A percentile compares a stretch with the other conserved stretches of the same genome.
Conservation (phyloP, 257 asterid genomes). For the Linaria vulgaris region DNA sequence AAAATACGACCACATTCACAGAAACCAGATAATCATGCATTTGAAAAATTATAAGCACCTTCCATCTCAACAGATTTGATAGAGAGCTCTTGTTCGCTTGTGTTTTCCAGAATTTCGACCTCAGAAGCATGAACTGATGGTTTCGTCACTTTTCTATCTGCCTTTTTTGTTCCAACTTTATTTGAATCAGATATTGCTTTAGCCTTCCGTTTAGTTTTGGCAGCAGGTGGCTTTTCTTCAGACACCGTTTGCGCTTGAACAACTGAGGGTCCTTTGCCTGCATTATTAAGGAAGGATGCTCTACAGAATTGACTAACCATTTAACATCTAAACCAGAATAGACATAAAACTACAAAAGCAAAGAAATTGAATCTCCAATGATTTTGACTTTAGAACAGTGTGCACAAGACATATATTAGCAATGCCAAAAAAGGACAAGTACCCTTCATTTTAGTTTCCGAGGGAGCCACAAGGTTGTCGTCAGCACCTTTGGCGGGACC, state of each 20-base stretch:
- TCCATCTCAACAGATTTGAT: constrained; percentile 35
- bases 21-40: constrained; percentile 3
- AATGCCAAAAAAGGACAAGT: constrained; percentile 17
- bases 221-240: constrained; percentile 27
- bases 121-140: constrained; percentile 28
- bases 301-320: constrained; percentile 4
- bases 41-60: constrained; percentile 44
- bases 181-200: constrained; percentile 32
- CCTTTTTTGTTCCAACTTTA: constrained; percentile 37
- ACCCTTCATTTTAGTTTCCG: constrained; percentile 59
- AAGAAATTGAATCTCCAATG: constrained; percentile 7
- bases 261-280: constrained; percentile 36
- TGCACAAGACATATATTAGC: constrained; percentile 10
- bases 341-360: neutral
- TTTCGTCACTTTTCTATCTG: constrained; percentile 39
- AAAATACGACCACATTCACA: constrained; percentile 5
- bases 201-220: constrained; percentile 36
- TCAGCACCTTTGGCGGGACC: constrained; percentile 58
- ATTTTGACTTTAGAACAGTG: neutral
- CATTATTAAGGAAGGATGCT: constrained; percentile 21
- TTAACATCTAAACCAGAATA: neutral
- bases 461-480: constrained; percentile 48
- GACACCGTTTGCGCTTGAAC: constrained; percentile 29
- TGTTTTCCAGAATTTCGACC: constrained; percentile 20
- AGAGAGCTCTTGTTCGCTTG: constrained; percentile 41